Evolutionary conservation across 148 eudicot genomes (phyloP).

Genomic region (Talinum fruticosum): DNA sequence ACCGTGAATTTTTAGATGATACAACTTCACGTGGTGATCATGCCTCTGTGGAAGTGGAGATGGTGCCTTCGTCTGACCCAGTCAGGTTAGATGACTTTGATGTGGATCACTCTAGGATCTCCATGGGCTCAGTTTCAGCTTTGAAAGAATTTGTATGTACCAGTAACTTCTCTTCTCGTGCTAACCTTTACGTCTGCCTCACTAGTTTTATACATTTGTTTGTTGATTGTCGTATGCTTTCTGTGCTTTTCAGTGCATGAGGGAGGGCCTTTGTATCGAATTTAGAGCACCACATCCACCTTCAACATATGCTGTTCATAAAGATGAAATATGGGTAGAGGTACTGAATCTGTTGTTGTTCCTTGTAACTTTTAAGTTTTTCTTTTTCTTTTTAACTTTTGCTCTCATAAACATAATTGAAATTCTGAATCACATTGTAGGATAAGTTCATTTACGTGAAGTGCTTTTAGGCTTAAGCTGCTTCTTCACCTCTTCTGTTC

Average conservation of each 20-base stretch:
- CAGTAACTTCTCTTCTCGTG: background rate
- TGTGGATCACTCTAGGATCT: constrained; percentile 47
- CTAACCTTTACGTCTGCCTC: background rate
- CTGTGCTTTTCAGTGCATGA: constrained; percentile 50
- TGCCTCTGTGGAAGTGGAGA: constrained; percentile 40
- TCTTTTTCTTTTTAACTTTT: background rate
- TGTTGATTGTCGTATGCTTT: constrained; percentile 16
- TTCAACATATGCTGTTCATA: constrained; percentile 45
- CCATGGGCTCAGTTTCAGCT: constrained; percentile 51
- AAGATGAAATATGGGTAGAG: constrained; percentile 72
- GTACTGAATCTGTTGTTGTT: constrained; percentile 27
- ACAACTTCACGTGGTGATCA: constrained; percentile 49
- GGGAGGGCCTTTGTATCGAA: constrained; percentile 66
- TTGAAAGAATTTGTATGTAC: constrained; percentile 66
- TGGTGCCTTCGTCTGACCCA: constrained; percentile 39
- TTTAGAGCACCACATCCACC: constrained; percentile 35
- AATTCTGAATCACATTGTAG: too few species aligned
- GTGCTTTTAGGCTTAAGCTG: too few species aligned
- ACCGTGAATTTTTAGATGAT: constrained; percentile 43
- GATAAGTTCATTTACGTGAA: too few species aligned
- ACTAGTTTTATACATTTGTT: constrained; percentile 6
- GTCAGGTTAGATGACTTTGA: constrained; percentile 42
- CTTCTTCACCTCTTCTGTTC: too few species aligned
- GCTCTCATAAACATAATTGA: too few species aligned
- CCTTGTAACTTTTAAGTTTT: background rate